Evolutionary conservation across 2,329 filamentous ascomycete species (phyloP).

Genomic region (Cladosporium sp.): DNA sequence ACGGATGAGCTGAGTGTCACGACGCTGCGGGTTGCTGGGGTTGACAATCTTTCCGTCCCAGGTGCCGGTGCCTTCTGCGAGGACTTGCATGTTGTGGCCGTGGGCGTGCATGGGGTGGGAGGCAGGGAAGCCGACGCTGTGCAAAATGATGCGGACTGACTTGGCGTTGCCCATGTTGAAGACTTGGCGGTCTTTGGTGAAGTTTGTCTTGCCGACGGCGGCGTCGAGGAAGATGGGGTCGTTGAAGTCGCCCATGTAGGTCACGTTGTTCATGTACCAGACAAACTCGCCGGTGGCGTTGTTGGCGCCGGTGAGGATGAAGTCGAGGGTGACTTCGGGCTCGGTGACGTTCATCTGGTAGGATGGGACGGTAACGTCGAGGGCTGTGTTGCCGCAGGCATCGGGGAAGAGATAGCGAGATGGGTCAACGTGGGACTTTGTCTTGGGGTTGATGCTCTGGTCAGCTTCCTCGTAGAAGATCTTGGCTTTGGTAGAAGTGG

Average conservation of each 20-base stretch:
- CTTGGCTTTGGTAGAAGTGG: constrained; percentile 35
- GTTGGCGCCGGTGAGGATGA: constrained; percentile 33
- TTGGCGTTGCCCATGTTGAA: constrained; percentile 49
- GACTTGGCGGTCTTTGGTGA: constrained; percentile 28
- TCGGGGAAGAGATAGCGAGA: constrained; percentile 19
- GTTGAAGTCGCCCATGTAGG: constrained; percentile 35
- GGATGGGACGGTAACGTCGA: constrained; percentile 18
- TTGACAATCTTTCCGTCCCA: constrained; percentile 28
- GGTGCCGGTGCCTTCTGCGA: constrained; percentile 19
- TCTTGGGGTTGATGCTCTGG: constrained; percentile 23
- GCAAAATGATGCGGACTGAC: constrained; percentile 55
- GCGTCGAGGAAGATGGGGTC: constrained; percentile 24
- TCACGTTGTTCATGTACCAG: constrained; percentile 50
- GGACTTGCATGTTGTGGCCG: constrained; percentile 29
- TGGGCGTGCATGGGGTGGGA: constrained; percentile 33
- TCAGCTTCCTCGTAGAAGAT: constrained; percentile 32
- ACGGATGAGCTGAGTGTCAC: constrained; percentile 25
- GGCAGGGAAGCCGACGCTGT: constrained; percentile 28
- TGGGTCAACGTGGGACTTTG: constrained; percentile 16
- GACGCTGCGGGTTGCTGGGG: constrained; percentile 25
- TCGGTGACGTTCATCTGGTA: constrained; percentile 22
- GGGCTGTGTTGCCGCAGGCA: constrained; percentile 20
- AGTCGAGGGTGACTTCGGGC: constrained; percentile 21
- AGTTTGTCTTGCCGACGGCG: constrained; percentile 20
- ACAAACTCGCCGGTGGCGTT: constrained; percentile 36